A percentile compares a stretch with the other conserved stretches of the same genome.
These are phyloP conservation scores for Grammothele lineata DNA, from an alignment of 768 basidiomycete genomes.

Conservation along the genomic window DNA sequence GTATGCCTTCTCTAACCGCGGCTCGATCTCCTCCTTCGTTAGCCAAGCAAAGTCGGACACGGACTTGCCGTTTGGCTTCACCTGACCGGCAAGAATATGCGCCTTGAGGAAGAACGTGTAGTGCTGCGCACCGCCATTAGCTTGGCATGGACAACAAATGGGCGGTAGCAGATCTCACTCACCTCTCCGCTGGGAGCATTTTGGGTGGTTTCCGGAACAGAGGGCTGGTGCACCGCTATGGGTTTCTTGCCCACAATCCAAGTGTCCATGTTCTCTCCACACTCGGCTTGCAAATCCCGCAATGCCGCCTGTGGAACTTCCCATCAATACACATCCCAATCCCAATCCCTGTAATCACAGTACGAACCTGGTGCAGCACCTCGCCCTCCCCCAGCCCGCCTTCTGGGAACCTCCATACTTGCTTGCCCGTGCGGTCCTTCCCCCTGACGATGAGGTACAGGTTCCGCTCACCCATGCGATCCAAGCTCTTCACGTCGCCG, in stretches of 20 bases:
- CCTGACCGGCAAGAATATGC: conserved; percentile 89
- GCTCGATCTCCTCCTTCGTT: conserved; percentile 85
- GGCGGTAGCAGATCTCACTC: too few relatives aligned
- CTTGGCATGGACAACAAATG: too few relatives aligned
- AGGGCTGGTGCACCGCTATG: conserved; percentile 69
- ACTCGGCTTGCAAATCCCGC: conserved; percentile 63
- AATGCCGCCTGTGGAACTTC: conserved; percentile 59
- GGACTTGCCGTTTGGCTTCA: conserved; percentile 47
- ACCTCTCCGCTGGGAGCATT: conserved; percentile 13
- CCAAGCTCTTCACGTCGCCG: conserved; percentile 67
- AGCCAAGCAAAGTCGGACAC: conserved; percentile 88
- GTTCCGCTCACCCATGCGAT: conserved; percentile 81
- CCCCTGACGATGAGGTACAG: conserved; percentile 79
- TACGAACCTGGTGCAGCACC: conserved; percentile 70
- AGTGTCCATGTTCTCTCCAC: conserved; percentile 82
- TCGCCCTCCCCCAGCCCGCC: conserved; percentile 59
- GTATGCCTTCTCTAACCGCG: conserved; percentile 61
- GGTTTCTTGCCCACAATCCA: conserved; percentile 94
- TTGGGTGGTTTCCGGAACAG: conserved; percentile 24
- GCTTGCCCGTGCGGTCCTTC: conserved; percentile 37
- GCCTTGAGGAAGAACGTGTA: conserved; percentile 90
- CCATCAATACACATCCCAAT: not conserved
- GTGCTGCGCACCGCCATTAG: conserved; percentile 49
- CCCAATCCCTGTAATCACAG: not conserved
- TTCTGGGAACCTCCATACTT: conserved; percentile 80